A percentile compares a stretch with the other conserved stretches of the same genome.
These are phyloP conservation scores for Penicillium occitanis DNA, from an alignment of 2,329 filamentous ascomycete species.

Conservation along the genomic window DNA sequence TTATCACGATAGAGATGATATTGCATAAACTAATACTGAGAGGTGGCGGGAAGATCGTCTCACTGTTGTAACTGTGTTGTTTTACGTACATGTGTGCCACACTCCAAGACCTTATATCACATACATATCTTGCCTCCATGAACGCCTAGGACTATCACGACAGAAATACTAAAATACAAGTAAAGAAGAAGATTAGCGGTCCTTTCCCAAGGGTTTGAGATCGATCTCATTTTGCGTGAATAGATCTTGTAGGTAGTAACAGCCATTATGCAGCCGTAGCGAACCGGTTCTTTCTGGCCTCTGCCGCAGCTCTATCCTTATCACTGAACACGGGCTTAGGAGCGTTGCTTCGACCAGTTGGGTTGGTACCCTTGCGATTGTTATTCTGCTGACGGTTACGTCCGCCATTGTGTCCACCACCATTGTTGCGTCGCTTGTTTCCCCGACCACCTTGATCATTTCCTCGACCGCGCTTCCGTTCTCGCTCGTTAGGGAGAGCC, in stretches of 20 bases:
- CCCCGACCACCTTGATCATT: conserved; percentile 41
- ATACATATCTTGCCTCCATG: conserved; percentile 2
- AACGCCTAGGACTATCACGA: conserved; percentile 1
- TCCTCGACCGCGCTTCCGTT: conserved; percentile 43
- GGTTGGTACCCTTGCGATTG: conserved; percentile 15
- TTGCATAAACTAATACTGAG: background rate
- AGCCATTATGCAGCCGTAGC: conserved; percentile 31
- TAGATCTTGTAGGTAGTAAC: background rate
- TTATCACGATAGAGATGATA: conserved; percentile 1
- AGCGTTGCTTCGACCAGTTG: conserved; percentile 25
- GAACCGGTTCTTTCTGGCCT: conserved; percentile 52
- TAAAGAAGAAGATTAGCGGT: background rate
- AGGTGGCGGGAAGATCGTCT: background rate
- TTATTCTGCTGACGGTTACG: conserved; percentile 30
- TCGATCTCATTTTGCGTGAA: background rate
- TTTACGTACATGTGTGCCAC: background rate
- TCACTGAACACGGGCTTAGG: conserved; percentile 35
- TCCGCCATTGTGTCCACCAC: conserved; percentile 29
- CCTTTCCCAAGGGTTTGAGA: background rate
- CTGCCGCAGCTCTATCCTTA: conserved; percentile 45
- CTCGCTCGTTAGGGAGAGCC: conserved; percentile 44
- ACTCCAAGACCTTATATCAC: background rate
- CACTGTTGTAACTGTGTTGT: background rate
- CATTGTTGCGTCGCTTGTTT: conserved; percentile 44
- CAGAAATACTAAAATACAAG: conserved; percentile 7